A percentile compares a stretch with the other conserved stretches of the same genome.
Evolutionary conservation across 805 yeast genomes (phyloP).

Genomic region (Barnettozyma vustinii): DNA sequence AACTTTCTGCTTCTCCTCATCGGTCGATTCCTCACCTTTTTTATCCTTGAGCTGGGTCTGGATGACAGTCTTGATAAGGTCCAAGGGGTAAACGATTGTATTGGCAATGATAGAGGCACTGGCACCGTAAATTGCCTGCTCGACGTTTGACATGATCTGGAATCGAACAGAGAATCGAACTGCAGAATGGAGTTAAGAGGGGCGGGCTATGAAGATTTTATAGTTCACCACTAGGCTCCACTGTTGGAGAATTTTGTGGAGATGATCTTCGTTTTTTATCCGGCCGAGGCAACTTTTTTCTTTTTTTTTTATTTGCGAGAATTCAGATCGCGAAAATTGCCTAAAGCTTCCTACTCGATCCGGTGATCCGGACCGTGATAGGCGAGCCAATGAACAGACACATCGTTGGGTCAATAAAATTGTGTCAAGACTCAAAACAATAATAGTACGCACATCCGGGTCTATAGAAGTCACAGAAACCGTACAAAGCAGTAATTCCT

Average conservation of each 20-base stretch:
- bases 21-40: constrained; percentile 5
- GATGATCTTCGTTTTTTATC: neutral
- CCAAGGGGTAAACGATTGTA: constrained; percentile 74
- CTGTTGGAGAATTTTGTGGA: constrained; percentile 1
- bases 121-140: constrained; percentile 79
- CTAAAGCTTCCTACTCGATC: neutral
- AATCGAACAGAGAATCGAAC: neutral
- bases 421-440: neutral
- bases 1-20: constrained; percentile 16
- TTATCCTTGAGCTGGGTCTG: constrained; percentile 52
- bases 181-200: neutral
- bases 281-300: neutral
- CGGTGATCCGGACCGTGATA: neutral
- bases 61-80: constrained; percentile 67
- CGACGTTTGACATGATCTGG: constrained; percentile 45
- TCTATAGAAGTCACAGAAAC: too few relatives aligned
- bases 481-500: too few relatives aligned
- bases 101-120: constrained; percentile 78
- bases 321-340: neutral
- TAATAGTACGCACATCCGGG: too few relatives aligned
- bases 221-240: neutral
- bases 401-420: neutral
- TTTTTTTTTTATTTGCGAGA: too few relatives aligned
- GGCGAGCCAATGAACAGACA: neutral
- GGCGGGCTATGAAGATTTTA: neutral